Evolutionary conservation across 805 yeast genomes (phyloP), one percentile per base, ranked within the genome.

Genomic region (Candida xiaguanensis): DNA sequence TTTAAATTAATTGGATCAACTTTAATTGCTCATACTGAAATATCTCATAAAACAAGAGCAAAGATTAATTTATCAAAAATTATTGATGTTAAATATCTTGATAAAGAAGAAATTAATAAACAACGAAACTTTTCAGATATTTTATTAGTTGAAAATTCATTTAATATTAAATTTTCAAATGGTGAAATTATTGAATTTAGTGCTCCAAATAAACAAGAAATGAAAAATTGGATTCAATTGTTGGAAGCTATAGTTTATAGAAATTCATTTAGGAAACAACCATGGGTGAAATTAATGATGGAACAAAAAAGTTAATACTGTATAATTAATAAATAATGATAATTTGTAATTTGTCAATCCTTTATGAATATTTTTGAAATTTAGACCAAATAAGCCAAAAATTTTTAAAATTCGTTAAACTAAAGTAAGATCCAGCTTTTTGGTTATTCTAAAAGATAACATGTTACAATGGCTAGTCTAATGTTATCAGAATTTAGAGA

Each of bases 181-280:
- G 90, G 87, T 4, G 97, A 90, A 59, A 67, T 77, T 3, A 84
- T 90, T 37, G 85, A 80, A 47, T 86, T 91, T 58, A 86, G 85
- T n/a, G 91, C 96, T 13, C 93, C 87, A 39, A 77, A 80, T 31
- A 70, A 65, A 33, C 67, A 58, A 13, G 83, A 78, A 34, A 83
- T 80, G 61, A 55, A 61, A 23, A 63, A 66, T 39, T 91, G 97
- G 98, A 74, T 83, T 38, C 50, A 59, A 3, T 58, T 71, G 1
- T 59, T 90, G 41, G 80, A 80, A 42, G 66, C 67, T 35, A 74
- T 83, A 14, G 72, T 82, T 9, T 67, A 66, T 39, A 63, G 73
- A 47, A 80, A 80, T 56, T 68, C 64, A 47, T 73, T 75, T 51
- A 76, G 82, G 38, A 78, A 79, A 45, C 82, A 65, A 43, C 70